These are phyloP conservation scores for Lactifluus echinatus DNA, from an alignment of 768 basidiomycete genomes.

Conservation along the genomic window DNA sequence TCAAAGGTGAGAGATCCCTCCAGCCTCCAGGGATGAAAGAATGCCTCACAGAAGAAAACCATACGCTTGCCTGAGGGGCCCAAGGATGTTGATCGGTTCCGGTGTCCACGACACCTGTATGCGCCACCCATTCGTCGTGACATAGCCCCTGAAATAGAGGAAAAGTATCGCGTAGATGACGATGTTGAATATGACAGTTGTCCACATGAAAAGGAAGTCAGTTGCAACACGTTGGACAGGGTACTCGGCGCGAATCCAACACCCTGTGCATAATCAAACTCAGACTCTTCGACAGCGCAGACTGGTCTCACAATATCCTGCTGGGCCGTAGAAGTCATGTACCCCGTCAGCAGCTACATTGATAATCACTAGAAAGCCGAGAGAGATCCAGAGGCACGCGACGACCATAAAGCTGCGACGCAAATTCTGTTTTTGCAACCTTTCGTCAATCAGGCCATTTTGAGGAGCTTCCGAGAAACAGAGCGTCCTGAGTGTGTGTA, in stretches of 20 bases:
- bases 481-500: slow-evolving; percentile 33
- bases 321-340: slow-evolving; percentile 34
- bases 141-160: slow-evolving; percentile 33
- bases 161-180: slow-evolving; percentile 38
- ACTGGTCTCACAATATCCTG: slow-evolving; percentile 32
- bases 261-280: slow-evolving; percentile 30
- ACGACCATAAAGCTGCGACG: slow-evolving; percentile 17
- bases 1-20: neutral
- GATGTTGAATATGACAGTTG: slow-evolving; percentile 33
- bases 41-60: slow-evolving; percentile 2
- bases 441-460: neutral
- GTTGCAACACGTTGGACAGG: slow-evolving; percentile 34
- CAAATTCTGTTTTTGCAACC: neutral
- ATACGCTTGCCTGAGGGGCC: neutral
- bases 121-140: slow-evolving; percentile 28
- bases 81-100: neutral
- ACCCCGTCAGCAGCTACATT: slow-evolving; percentile 27
- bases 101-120: slow-evolving; percentile 15
- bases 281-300: neutral
- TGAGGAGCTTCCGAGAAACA: slow-evolving; percentile 23
- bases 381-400: slow-evolving; percentile 31
- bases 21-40: neutral
- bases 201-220: slow-evolving; percentile 46
- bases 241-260: slow-evolving; percentile 38
- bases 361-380: slow-evolving; percentile 33